phyloP scores from a whole-genome alignment of 2,329 filamentous ascomycete species.

The Corynespora cassiicola region DNA sequence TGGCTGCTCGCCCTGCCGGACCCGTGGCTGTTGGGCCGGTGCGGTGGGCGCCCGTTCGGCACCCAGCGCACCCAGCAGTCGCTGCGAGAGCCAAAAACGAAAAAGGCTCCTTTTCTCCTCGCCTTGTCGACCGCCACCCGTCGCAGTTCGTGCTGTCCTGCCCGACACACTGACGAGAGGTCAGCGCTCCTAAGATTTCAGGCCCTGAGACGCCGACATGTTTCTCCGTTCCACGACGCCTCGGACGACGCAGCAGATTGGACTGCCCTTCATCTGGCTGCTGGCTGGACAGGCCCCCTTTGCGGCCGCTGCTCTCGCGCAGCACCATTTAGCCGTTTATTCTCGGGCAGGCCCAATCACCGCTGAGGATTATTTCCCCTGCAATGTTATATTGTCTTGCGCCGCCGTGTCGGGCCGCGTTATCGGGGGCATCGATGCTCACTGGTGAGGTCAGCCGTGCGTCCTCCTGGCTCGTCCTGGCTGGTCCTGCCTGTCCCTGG shows the following conservation, averaged over 20 bases:
- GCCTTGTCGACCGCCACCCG: too few relatives aligned
- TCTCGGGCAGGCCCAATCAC: slow-evolving; percentile 32
- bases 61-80: too few relatives aligned
- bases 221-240: slow-evolving; percentile 2
- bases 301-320: slow-evolving; percentile 22
- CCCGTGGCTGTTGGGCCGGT: too few relatives aligned
- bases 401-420: slow-evolving; percentile 36
- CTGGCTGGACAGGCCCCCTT: slow-evolving; percentile 22
- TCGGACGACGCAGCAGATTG: background rate
- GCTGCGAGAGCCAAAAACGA: too few relatives aligned
- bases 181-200: too few relatives aligned
- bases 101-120: too few relatives aligned
- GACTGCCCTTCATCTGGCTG: too few relatives aligned
- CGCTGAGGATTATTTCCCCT: slow-evolving; percentile 23
- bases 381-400: slow-evolving; percentile 38
- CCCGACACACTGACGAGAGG: too few relatives aligned
- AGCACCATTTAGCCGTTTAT: slow-evolving; percentile 45
- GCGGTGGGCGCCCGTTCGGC: too few relatives aligned
- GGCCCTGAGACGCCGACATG: slow-evolving; percentile 6
- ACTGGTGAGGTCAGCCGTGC: slow-evolving; percentile 30
- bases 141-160: too few relatives aligned
- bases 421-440: slow-evolving; percentile 24
- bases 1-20: too few relatives aligned
- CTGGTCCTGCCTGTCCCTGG: slow-evolving; percentile 23
- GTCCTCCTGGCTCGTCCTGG: too few relatives aligned